Conservation (phyloP, 441 rosid genomes). For the Monsonia emarginata region DNA sequence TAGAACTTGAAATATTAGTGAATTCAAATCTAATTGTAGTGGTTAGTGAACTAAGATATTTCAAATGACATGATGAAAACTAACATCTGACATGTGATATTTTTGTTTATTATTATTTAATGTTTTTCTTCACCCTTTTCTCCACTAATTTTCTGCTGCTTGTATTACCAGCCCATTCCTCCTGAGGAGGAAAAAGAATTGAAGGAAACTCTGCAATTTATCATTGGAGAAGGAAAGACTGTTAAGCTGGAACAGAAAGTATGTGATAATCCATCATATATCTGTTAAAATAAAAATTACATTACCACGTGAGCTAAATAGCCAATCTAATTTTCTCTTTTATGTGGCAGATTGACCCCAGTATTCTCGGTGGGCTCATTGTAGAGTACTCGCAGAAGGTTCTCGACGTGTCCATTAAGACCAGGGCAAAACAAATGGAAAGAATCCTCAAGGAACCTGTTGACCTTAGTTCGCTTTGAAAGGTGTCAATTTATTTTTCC, state of each 20-base stretch:
- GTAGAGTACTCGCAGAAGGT: constrained; percentile 73
- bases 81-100: no score
- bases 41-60: no score
- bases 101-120: no score
- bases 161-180: constrained; percentile 16
- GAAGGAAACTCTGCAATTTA: constrained; percentile 18
- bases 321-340: background rate
- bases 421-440: constrained; percentile 86
- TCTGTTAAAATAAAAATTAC: background rate
- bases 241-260: constrained; percentile 24
- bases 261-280: background rate
- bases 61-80: no score
- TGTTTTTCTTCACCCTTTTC: background rate
- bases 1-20: no score
- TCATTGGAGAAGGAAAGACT: constrained; percentile 20
- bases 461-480: constrained; percentile 32
- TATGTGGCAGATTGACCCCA: constrained; percentile 65
- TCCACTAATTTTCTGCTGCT: background rate
- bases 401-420: constrained; percentile 85
- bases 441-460: constrained; percentile 68
- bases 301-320: background rate
- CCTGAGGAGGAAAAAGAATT: constrained; percentile 23
- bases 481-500: background rate
- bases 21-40: no score
- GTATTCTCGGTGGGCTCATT: constrained; percentile 74